phyloP scores from a whole-genome alignment of 768 basidiomycete genomes.

The Leccinum rimulosum region DNA sequence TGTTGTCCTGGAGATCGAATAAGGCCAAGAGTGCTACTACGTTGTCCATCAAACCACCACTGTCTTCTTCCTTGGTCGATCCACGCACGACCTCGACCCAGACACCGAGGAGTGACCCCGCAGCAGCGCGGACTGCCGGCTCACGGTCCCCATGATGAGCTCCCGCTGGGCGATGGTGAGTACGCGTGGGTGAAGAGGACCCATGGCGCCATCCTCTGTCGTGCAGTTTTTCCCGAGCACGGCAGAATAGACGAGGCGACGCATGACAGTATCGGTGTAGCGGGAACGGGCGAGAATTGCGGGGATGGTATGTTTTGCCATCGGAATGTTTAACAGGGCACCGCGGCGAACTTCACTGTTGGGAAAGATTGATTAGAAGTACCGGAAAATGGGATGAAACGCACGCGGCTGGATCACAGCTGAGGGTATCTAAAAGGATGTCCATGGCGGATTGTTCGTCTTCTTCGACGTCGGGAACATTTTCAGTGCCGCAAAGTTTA shows the following conservation, averaged over 20 bases:
- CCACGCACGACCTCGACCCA: slow-evolving; percentile 70
- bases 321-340: slow-evolving; percentile 67
- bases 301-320: slow-evolving; percentile 53
- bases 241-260: slow-evolving; percentile 67
- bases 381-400: slow-evolving; percentile 23
- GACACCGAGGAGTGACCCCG: slow-evolving; percentile 62
- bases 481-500: slow-evolving; percentile 72
- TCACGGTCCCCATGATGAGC: slow-evolving; percentile 85
- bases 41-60: slow-evolving; percentile 35
- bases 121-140: slow-evolving; percentile 63
- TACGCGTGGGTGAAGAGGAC: slow-evolving; percentile 59
- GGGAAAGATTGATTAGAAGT: background rate
- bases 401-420: slow-evolving; percentile 74
- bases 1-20: slow-evolving; percentile 58
- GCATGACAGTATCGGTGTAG: slow-evolving; percentile 73
- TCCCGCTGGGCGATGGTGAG: slow-evolving; percentile 75
- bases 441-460: slow-evolving; percentile 48
- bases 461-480: slow-evolving; percentile 51
- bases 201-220: slow-evolving; percentile 37
- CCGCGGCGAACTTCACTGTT: slow-evolving; percentile 84
- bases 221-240: slow-evolving; percentile 49
- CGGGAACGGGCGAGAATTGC: slow-evolving; percentile 72
- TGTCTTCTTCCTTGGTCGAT: slow-evolving; percentile 34
- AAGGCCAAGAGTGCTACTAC: slow-evolving; percentile 49
- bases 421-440: slow-evolving; percentile 63